Evolutionary conservation across 805 yeast species (phyloP).

Genomic region (Naumovozyma castellii): DNA sequence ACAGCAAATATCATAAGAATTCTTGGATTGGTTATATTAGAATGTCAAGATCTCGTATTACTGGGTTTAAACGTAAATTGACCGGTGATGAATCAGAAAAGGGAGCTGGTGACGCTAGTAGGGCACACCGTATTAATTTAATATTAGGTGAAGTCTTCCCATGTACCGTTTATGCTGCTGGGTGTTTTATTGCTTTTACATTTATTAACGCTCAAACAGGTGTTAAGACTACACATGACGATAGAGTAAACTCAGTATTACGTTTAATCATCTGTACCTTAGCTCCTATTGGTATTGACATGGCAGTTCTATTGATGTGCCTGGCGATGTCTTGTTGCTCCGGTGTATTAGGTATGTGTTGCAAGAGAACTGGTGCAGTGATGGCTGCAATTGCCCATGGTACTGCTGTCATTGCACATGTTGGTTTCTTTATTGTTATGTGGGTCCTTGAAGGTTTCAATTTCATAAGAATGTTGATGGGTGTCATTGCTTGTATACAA

Average conservation of each 20-base stretch:
- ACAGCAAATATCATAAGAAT: slow-evolving; percentile 77
- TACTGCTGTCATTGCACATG: slow-evolving; percentile 76
- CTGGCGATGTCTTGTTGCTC: slow-evolving; percentile 87
- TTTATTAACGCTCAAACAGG: slow-evolving; percentile 81
- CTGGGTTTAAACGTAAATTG: slow-evolving; percentile 70
- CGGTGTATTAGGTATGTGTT: slow-evolving; percentile 91
- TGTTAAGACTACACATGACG: slow-evolving; percentile 41
- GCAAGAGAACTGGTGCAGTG: slow-evolving; percentile 94
- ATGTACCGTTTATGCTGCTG: slow-evolving; percentile 63
- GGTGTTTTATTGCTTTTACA: slow-evolving; percentile 68
- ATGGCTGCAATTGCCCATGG: slow-evolving; percentile 96
- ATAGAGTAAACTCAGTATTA: slow-evolving; percentile 54
- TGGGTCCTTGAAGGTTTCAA: slow-evolving; percentile 94
- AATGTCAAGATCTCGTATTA: slow-evolving; percentile 71
- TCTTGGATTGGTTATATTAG: slow-evolving; percentile 82
- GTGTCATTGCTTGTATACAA: slow-evolving; percentile 73
- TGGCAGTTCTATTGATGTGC: slow-evolving; percentile 71
- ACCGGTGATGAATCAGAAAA: slow-evolving; percentile 72
- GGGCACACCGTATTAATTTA: slow-evolving; percentile 73
- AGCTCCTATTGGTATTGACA: slow-evolving; percentile 83
- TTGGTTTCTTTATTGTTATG: slow-evolving; percentile 83
- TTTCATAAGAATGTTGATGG: slow-evolving; percentile 78
- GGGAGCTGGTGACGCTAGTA: slow-evolving; percentile 69
- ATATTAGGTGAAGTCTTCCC: slow-evolving; percentile 64
- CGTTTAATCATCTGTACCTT: slow-evolving; percentile 72